These are phyloP conservation scores for Irpex sp. DNA, from an alignment of 1,284 basidiomycete species.

Conservation along the genomic window DNA sequence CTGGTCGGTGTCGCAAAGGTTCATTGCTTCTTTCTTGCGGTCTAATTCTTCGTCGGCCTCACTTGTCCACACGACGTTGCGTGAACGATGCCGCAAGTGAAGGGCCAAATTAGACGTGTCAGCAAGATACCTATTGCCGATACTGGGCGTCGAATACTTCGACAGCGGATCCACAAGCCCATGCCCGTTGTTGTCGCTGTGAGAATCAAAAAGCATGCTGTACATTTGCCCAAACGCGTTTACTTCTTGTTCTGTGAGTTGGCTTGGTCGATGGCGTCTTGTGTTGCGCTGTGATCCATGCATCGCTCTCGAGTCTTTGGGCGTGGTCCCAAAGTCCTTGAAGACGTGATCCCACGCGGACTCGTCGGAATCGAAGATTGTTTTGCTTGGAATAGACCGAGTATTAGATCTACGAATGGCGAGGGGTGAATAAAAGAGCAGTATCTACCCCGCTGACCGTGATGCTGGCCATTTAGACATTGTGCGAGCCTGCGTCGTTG, in stretches of 20 bases:
- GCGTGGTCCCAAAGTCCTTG: constrained; percentile 31
- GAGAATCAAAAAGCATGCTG: constrained; percentile 60
- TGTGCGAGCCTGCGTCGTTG: too few relatives aligned
- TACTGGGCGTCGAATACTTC: not conserved
- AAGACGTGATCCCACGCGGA: constrained; percentile 59
- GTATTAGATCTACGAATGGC: too few relatives aligned
- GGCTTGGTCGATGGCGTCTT: constrained; percentile 37
- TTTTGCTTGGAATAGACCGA: constrained; percentile 3
- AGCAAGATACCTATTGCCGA: constrained; percentile 16
- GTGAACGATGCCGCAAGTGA: constrained; percentile 47
- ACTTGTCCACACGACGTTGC: constrained; percentile 45
- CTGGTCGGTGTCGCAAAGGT: constrained; percentile 64
- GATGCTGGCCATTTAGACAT: too few relatives aligned
- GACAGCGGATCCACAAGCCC: too few relatives aligned
- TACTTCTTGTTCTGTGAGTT: constrained; percentile 66
- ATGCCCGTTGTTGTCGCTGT: too few relatives aligned
- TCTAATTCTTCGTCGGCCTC: constrained; percentile 63
- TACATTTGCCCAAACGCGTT: constrained; percentile 70
- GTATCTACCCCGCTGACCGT: too few relatives aligned
- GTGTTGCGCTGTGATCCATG: constrained; percentile 8
- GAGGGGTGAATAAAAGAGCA: too few relatives aligned
- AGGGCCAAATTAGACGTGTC: constrained; percentile 29
- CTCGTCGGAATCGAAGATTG: constrained; percentile 26
- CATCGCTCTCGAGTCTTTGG: constrained; percentile 22
- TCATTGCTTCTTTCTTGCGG: constrained; percentile 72